These are phyloP conservation scores for Coemansia aciculifera DNA, from an alignment of 192 early-diverging fungal genomes.

Conservation along the genomic window DNA sequence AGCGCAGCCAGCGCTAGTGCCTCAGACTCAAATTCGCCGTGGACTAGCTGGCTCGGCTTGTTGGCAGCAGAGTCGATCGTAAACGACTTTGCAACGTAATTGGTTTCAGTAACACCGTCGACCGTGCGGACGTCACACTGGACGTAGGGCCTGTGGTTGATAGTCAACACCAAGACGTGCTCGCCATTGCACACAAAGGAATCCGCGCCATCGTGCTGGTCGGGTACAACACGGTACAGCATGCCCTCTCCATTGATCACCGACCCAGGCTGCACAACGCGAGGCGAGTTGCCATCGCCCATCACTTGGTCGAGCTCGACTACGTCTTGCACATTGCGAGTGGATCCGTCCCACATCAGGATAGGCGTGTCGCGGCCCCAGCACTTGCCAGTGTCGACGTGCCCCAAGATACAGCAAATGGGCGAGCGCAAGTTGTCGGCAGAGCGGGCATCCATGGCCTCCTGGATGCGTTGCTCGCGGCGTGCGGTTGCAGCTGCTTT, in stretches of 20 bases:
- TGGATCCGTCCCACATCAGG: constrained; percentile 52
- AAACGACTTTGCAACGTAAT: constrained; percentile 19
- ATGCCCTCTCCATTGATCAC: constrained; percentile 48
- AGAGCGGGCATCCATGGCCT: constrained; percentile 79
- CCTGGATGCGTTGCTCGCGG: constrained; percentile 67
- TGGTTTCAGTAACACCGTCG: neutral
- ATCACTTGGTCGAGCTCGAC: constrained; percentile 42
- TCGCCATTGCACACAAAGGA: constrained; percentile 59
- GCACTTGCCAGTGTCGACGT: constrained; percentile 82
- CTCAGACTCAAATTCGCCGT: constrained; percentile 31
- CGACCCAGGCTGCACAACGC: constrained; percentile 46
- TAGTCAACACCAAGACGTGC: constrained; percentile 55
- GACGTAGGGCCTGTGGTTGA: constrained; percentile 23
- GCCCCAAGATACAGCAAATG: constrained; percentile 97
- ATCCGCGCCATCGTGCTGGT: constrained; percentile 19
- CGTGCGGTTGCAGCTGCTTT: constrained; percentile 82
- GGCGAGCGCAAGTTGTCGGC: constrained; percentile 93
- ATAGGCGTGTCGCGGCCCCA: constrained; percentile 48
- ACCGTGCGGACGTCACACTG: neutral
- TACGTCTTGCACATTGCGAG: constrained; percentile 51
- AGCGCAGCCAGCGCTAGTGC: constrained; percentile 28
- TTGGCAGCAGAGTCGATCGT: constrained; percentile 17
- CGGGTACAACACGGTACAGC: constrained; percentile 54
- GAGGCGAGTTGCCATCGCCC: constrained; percentile 57
- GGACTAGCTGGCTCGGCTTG: constrained; percentile 1